Conservation (phyloP, 805 yeast genomes). For the Ogataea nitratoaversa region DNA sequence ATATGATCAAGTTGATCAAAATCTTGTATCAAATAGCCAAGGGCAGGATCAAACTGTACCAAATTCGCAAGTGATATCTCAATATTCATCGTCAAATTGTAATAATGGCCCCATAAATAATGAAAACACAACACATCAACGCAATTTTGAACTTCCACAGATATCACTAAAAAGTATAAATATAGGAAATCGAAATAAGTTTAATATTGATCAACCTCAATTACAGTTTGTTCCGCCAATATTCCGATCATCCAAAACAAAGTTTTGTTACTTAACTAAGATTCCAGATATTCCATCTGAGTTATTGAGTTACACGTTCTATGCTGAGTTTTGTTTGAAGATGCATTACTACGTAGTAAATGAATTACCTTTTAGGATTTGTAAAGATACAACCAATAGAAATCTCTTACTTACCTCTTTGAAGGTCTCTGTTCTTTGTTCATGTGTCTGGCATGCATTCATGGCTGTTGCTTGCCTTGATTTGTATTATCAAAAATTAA, state of each 20-base stretch:
- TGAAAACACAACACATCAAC: not conserved
- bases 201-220: not conserved
- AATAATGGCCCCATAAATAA: not conserved
- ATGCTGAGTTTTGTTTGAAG: conserved; percentile 13
- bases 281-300: conserved; percentile 10
- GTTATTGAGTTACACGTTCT: conserved; percentile 16
- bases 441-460: conserved; percentile 18
- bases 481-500: conserved; percentile 18
- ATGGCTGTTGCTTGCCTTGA: conserved; percentile 19
- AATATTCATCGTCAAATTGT: no score
- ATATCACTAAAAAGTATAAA: not conserved
- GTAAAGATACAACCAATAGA: conserved; percentile 13
- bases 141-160: not conserved
- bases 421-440: conserved; percentile 12
- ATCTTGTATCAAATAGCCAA: not conserved
- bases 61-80: not conserved
- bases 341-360: conserved; percentile 14
- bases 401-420: conserved; percentile 8
- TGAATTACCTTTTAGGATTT: conserved; percentile 17
- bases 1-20: not conserved
- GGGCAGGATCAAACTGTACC: not conserved
- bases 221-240: conserved; percentile 11
- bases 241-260: conserved; percentile 17
- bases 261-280: conserved; percentile 11
- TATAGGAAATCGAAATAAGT: no score